Percentiles rank a stretch among this genome's conserved stretches.
phyloP scores from a whole-genome alignment of 805 yeast species.

The Saccharomyces eubayanus region DNA sequence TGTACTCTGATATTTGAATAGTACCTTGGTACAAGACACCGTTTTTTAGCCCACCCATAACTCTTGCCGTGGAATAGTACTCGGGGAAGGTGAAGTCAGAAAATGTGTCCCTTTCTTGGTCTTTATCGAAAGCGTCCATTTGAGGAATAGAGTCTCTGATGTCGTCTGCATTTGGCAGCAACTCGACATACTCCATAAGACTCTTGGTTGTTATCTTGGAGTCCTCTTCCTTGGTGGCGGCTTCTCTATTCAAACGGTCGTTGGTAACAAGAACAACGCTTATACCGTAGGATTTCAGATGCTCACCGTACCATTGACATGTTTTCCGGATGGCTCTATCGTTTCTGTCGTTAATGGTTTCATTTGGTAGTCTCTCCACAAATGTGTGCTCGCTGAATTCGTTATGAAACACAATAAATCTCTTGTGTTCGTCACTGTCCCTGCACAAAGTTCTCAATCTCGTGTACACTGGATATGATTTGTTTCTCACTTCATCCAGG shows the following conservation, averaged over 20 bases:
- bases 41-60: conserved; percentile 83
- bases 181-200: conserved; percentile 60
- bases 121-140: conserved; percentile 29
- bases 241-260: conserved; percentile 56
- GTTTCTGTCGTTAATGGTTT: conserved; percentile 79
- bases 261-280: conserved; percentile 60
- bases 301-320: conserved; percentile 63
- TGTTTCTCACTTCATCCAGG: conserved; percentile 82
- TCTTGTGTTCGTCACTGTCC: conserved; percentile 47
- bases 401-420: conserved; percentile 88
- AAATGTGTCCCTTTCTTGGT: conserved; percentile 17
- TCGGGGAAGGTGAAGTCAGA: conserved; percentile 60
- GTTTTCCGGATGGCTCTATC: conserved; percentile 81
- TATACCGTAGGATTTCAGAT: conserved; percentile 42
- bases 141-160: conserved; percentile 72
- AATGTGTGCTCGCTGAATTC: conserved; percentile 74
- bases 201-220: conserved; percentile 50
- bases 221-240: conserved; percentile 35
- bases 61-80: conserved; percentile 69
- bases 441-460: conserved; percentile 72
- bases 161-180: conserved; percentile 63
- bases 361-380: conserved; percentile 51
- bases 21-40: conserved; percentile 85
- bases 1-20: conserved; percentile 73
- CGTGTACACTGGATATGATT: conserved; percentile 80